Conservation (phyloP, 1,284 basidiomycete genomes). For the Pseudozyma thailandica region DNA sequence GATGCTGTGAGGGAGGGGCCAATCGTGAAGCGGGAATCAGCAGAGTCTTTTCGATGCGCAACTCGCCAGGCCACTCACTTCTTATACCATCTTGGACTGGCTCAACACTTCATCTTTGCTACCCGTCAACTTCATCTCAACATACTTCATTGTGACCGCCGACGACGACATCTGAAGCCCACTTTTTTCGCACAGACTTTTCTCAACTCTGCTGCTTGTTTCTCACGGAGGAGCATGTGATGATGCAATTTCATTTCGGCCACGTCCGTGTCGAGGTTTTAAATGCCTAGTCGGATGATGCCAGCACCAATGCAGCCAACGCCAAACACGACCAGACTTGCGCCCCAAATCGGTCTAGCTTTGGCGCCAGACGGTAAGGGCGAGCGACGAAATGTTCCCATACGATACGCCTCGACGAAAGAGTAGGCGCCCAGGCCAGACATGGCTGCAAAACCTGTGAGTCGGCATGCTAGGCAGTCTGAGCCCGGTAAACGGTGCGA, state of each 20-base stretch:
- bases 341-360: constrained; percentile 49
- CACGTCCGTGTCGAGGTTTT: neutral
- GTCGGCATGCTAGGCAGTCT: constrained; percentile 58
- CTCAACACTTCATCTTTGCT: neutral
- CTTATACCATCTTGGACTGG: neutral
- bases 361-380: constrained; percentile 28
- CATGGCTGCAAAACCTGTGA: constrained; percentile 63
- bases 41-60: too few species aligned
- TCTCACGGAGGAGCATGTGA: too few species aligned
- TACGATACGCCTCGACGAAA: constrained; percentile 57
- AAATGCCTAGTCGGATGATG: constrained; percentile 42
- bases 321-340: constrained; percentile 45
- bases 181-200: too few species aligned
- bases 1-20: neutral
- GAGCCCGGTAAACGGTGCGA: constrained; percentile 24
- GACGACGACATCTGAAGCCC: neutral
- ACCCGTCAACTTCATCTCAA: neutral
- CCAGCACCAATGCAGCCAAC: constrained; percentile 45
- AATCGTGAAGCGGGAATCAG: too few species aligned
- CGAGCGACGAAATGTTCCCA: constrained; percentile 48
- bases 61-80: too few species aligned
- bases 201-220: too few species aligned
- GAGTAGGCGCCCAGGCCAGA: constrained; percentile 54
- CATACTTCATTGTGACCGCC: neutral
- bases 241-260: too few species aligned